Conservation (phyloP, 2,329 filamentous ascomycete species). For the Colletotrichum horii region DNA sequence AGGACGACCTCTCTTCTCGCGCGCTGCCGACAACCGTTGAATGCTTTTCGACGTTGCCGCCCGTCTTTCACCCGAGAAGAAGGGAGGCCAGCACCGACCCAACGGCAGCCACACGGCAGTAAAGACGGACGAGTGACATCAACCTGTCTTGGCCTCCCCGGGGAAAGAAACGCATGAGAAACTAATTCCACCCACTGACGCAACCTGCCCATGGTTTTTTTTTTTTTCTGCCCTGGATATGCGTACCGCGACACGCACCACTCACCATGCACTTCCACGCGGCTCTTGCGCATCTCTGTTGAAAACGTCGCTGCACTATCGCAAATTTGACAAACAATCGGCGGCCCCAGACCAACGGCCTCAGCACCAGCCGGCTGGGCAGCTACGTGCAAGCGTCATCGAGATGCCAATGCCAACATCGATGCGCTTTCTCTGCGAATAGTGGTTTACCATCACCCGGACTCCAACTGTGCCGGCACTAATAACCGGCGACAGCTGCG, state of each 20-base stretch:
- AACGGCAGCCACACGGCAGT: slow-evolving; percentile 1
- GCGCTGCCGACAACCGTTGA: not conserved
- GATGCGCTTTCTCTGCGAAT: not conserved
- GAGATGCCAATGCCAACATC: not conserved
- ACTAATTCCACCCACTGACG: slow-evolving; percentile 5
- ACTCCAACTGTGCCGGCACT: not conserved
- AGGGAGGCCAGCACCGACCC: not conserved
- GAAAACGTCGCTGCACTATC: slow-evolving; percentile 4
- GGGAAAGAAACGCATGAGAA: not conserved
- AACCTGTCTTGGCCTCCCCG: slow-evolving; percentile 1
- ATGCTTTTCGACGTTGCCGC: not conserved
- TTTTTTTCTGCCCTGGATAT: not conserved
- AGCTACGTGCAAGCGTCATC: slow-evolving; percentile 5
- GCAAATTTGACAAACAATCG: not conserved
- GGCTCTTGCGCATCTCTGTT: not conserved
- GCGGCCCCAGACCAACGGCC: not conserved
- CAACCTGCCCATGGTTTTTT: not conserved
- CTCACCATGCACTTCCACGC: not conserved
- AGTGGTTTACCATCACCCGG: not conserved
- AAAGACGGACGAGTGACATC: slow-evolving; percentile 10
- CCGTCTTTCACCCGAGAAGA: not conserved
- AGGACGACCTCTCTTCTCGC: not conserved
- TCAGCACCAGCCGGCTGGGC: slow-evolving; percentile 6
- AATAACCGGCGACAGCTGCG: not conserved
- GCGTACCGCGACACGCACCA: not conserved